These are phyloP conservation scores for Xylaria cubensis DNA, from an alignment of 495 filamentous ascomycete genomes.

Conservation along the genomic window DNA sequence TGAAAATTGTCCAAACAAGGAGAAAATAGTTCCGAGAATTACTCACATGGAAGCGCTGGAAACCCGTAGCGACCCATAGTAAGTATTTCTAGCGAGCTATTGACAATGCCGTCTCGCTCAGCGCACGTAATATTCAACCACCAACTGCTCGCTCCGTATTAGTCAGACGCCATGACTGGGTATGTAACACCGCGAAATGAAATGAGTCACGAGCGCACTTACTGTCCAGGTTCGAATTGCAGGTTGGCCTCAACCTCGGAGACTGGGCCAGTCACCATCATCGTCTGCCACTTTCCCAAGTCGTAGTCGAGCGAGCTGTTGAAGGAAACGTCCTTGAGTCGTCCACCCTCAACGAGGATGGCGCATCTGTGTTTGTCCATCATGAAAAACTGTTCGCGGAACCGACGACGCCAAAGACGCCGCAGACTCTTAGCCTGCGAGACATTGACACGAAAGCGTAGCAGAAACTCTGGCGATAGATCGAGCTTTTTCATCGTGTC, in stretches of 20 bases:
- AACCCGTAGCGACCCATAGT: conserved; percentile 46
- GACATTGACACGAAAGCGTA: conserved; percentile 32
- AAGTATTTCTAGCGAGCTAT: conserved; percentile 39
- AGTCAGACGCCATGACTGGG: background rate
- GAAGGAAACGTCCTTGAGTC: conserved; percentile 45
- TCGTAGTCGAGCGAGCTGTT: conserved; percentile 30
- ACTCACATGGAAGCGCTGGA: conserved; percentile 46
- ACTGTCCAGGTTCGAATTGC: conserved; percentile 45
- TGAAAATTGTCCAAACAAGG: too few species aligned
- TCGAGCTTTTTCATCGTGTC: conserved; percentile 23
- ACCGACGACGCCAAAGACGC: conserved; percentile 45
- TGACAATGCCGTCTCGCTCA: conserved; percentile 54
- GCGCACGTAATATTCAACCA: conserved; percentile 57
- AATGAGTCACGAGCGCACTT: conserved; percentile 21
- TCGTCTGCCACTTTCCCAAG: conserved; percentile 37
- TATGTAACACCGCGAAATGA: background rate
- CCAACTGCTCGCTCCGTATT: conserved; percentile 45
- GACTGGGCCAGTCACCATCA: conserved; percentile 28
- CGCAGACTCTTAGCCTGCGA: conserved; percentile 43
- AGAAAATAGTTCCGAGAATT: too few species aligned
- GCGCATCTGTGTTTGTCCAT: conserved; percentile 48
- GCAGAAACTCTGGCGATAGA: conserved; percentile 22
- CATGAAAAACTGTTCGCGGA: conserved; percentile 46
- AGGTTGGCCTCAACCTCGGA: conserved; percentile 41
- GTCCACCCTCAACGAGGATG: conserved; percentile 39